Base-by-base conservation (phyloP, 2,329 filamentous ascomycete genomes). In the Neonectria faginata region DNA sequence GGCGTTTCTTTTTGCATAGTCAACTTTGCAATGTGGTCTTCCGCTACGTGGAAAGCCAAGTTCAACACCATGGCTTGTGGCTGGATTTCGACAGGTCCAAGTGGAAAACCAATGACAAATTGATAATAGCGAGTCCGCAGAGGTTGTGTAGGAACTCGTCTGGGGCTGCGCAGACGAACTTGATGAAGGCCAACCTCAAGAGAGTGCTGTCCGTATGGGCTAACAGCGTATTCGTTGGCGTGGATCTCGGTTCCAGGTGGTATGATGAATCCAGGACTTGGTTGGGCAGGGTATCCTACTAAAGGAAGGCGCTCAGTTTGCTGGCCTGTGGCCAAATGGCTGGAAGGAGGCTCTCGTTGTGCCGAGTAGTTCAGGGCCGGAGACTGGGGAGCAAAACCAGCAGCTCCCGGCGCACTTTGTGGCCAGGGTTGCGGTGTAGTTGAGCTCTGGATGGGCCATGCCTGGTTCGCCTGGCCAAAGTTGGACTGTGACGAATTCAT, bases 91-190 rank as follows among this genome's bases (percentile, higher is more conserved):
- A 80, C 65, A 0, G 90, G 90, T 1, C 70, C 67, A 7, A 86
- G 71, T 1, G 81, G 78, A 60, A 90, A 86, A 0, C 75, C 77
- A 64, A 83, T 83, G 18, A 91, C 78, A 53, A 83, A 85, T 66
- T 90, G 88, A 71, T 91, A 92, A 56, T 86, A 78, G 5, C 79
- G 79, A 65, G 79, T 78, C 7, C 59, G 55, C 9, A 61, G 48
- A 2, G 65, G 63, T 6, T 60, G 61, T n/a, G 53, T 36, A 6
- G 79, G 75, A n/a, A 80, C 70, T 53, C 84, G 80, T 42, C 74
- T 78, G 3, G 86, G 86, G 65, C 85, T 88, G 20, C 83, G 80
- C 14, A 82, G 69, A 33, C 79, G 73, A n/a, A 79, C 77, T 61
- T 86, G 79, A 56, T 87, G 84, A 14, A 87, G 76, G 5, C 83